Evolutionary conservation across 108 stramenopile genomes (phyloP), one percentile per base, ranked within the genome.

Genomic region (Fistulifera solaris): DNA sequence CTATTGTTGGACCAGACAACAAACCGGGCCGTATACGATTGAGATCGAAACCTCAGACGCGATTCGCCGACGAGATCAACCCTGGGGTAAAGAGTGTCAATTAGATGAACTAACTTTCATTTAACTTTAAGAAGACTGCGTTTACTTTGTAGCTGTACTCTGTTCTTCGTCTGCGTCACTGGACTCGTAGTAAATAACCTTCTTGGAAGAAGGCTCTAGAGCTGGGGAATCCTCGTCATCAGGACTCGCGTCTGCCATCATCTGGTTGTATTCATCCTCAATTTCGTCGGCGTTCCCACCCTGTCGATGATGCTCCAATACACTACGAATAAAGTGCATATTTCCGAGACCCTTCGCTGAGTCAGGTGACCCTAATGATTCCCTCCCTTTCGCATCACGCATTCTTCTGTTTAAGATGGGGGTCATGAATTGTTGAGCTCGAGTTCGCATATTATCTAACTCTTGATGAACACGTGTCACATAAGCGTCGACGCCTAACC

Each of bases 261-360:
- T 45, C 13, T 74, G 63, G 27, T 70, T 56, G 48, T 81, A 93
- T 26, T 61, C 58, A 17, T 59, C 45, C 52, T 93, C 91, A 44
- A 93, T 73, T 38, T 84, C 75, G 17, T 88, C 74, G 8, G 72
- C 66, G 26, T 77, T 65, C 1, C 91, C 91, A 25, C 91, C 91
- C 16, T 76, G 58, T 13, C 81, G 71, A 56, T 81, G 80, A 60
- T 93, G 81, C 31, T 93, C 83, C 18, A 93, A 52, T 23, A 93
- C 83, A 63, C 83, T 85, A 15, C 85, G 68, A 48, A 93, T 82
- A 38, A 93, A 93, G 52, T 83, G 68, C 82, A 85, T 84, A 47
- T 75, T 80, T 1, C 91, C 91, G 11, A 93, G 74, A 16, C 87
- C 83, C 27, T 61, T 57, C 64, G 78, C 70, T 16, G 88, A 84